These are phyloP conservation scores for Lasiodiplodia sp. DNA, from an alignment of 2,329 filamentous ascomycete species.

Conservation along the genomic window DNA sequence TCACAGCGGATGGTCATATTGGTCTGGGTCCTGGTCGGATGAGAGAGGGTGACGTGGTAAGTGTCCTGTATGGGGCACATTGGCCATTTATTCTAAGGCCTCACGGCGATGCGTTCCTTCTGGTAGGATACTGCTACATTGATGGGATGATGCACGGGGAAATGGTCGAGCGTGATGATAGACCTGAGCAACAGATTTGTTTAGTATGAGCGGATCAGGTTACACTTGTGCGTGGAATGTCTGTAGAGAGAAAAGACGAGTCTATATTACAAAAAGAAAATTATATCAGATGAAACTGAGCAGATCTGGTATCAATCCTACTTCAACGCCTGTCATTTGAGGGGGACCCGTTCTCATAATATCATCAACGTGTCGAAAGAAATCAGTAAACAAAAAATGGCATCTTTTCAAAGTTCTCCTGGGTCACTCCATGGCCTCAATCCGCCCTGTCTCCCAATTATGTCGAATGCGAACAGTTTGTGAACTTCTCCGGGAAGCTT, in stretches of 20 bases:
- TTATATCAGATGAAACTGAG: too few relatives aligned
- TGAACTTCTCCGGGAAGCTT: neutral
- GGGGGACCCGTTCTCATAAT: too few relatives aligned
- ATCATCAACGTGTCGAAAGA: too few relatives aligned
- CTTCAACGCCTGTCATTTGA: too few relatives aligned
- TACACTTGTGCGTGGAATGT: too few relatives aligned
- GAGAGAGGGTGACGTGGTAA: neutral
- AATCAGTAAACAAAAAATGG: too few relatives aligned
- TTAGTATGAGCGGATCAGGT: neutral
- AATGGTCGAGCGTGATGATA: neutral
- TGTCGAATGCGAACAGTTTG: neutral
- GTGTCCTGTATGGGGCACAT: neutral
- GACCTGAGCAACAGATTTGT: neutral
- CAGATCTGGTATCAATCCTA: too few relatives aligned
- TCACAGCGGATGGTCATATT: neutral
- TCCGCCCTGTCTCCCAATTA: neutral
- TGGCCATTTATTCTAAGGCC: neutral
- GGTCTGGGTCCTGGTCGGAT: neutral
- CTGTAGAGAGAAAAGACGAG: too few relatives aligned
- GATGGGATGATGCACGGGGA: neutral
- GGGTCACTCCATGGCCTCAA: neutral
- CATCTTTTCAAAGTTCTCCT: too few relatives aligned
- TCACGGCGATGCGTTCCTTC: neutral
- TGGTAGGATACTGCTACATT: neutral
- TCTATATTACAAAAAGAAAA: too few relatives aligned